These are phyloP conservation scores for Sporopachydermia quercuum DNA, from an alignment of 805 yeast genomes.

Conservation along the genomic window DNA sequence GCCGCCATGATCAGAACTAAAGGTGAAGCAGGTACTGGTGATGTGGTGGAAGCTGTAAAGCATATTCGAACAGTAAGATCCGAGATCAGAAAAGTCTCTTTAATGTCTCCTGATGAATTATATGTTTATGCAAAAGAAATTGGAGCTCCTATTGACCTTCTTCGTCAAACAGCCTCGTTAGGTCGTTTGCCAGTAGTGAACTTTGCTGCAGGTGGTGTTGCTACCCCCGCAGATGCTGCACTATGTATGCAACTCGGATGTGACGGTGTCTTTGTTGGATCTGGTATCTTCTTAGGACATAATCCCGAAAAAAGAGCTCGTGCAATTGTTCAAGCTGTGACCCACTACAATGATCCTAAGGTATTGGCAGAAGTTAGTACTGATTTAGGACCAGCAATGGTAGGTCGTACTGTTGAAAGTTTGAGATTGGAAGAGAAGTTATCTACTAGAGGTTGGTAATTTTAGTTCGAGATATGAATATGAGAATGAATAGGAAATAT, in stretches of 20 bases:
- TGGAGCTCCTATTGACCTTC: slow-evolving; percentile 43
- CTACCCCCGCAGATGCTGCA: slow-evolving; percentile 82
- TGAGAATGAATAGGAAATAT: no score
- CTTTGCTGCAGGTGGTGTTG: slow-evolving; percentile 82
- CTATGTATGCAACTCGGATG: slow-evolving; percentile 70
- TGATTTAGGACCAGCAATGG: slow-evolving; percentile 64
- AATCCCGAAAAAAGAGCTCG: slow-evolving; percentile 60
- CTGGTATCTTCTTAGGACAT: slow-evolving; percentile 64
- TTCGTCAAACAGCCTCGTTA: slow-evolving; percentile 31
- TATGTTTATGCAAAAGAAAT: slow-evolving; percentile 36
- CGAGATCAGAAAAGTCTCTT: slow-evolving; percentile 35
- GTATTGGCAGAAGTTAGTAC: slow-evolving; percentile 50
- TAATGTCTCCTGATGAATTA: slow-evolving; percentile 29
- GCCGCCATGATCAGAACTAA: slow-evolving; percentile 81
- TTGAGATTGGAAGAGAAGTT: slow-evolving; percentile 31
- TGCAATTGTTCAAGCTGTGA: slow-evolving; percentile 72
- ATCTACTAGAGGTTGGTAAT: slow-evolving; percentile 39
- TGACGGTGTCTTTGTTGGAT: slow-evolving; percentile 66
- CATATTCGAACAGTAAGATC: slow-evolving; percentile 49
- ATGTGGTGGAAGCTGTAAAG: slow-evolving; percentile 66
- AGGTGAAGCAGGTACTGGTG: slow-evolving; percentile 88
- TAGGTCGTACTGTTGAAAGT: slow-evolving; percentile 46
- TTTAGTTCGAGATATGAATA: no score
- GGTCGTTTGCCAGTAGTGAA: slow-evolving; percentile 71
- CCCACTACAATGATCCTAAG: slow-evolving; percentile 47